Percentiles rank a stretch among this genome's conserved stretches.
Evolutionary conservation across 495 filamentous ascomycete genomes (phyloP).

Genomic region (Pseudevernia furfuracea): DNA sequence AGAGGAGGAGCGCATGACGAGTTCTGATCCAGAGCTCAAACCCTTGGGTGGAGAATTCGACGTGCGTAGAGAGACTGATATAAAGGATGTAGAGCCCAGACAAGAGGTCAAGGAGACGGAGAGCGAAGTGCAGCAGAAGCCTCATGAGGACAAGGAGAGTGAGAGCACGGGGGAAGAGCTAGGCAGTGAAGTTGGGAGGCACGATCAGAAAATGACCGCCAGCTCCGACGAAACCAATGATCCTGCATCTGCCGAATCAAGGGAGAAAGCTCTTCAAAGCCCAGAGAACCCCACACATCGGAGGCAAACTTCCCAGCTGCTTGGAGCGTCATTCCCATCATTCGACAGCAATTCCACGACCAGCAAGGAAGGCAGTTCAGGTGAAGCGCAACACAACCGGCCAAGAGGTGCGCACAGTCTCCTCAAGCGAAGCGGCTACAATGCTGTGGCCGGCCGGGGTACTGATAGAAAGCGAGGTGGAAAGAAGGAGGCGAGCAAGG

Average conservation of each 20-base stretch:
- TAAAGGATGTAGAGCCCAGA: background rate
- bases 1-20: constrained; percentile 5
- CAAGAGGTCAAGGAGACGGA: background rate
- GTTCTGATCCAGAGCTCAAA: background rate
- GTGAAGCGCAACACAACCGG: background rate
- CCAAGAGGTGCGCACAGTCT: constrained; percentile 1
- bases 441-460: constrained; percentile 2
- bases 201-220: background rate
- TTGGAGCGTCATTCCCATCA: background rate
- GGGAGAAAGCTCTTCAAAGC: background rate
- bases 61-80: background rate
- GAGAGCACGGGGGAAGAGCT: background rate
- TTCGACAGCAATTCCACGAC: background rate
- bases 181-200: background rate
- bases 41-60: background rate
- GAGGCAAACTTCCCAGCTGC: background rate
- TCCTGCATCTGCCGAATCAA: background rate
- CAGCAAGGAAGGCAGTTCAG: background rate
- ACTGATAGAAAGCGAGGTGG: background rate
- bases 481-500: background rate
- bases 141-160: background rate
- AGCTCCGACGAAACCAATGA: background rate
- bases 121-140: background rate
- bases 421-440: constrained; percentile 3
- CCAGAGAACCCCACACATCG: background rate